A percentile compares a stretch with the other conserved stretches of the same genome.
Conservation (phyloP, 2,329 filamentous ascomycete genomes). For the Fusarium sp. region DNA sequence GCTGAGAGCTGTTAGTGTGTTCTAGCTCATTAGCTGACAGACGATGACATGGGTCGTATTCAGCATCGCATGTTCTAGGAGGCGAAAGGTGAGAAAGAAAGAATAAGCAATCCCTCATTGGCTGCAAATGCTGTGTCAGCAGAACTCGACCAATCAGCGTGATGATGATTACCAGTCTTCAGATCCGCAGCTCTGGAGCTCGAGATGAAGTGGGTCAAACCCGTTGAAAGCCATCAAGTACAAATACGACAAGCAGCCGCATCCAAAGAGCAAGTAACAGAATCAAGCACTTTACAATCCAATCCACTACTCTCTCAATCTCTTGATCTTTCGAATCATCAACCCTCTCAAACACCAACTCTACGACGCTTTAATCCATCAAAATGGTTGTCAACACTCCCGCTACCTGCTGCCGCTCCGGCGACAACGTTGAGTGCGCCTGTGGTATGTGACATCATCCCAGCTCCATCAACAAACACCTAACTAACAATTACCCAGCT, state of each 20-base stretch:
- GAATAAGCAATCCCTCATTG: constrained; percentile 47
- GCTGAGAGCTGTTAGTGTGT: constrained; percentile 1
- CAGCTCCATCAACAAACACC: neutral
- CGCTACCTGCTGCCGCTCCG: constrained; percentile 69
- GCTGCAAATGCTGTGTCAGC: fast-evolving
- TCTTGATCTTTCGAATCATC: neutral
- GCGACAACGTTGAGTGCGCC: constrained; percentile 62
- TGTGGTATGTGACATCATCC: constrained; percentile 62
- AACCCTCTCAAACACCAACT: neutral
- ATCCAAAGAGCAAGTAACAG: neutral
- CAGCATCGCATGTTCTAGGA: constrained; percentile 33
- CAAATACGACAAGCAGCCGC: constrained; percentile 43
- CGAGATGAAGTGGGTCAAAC: constrained; percentile 28
- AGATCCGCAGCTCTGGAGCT: constrained; percentile 5
- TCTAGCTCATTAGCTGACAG: constrained; percentile 21
- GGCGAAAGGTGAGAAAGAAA: constrained; percentile 27
- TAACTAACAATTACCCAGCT: constrained; percentile 54
- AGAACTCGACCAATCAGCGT: neutral
- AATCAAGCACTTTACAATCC: constrained; percentile 18
- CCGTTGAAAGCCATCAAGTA: constrained; percentile 26
- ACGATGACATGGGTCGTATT: constrained; percentile 16
- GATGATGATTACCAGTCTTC: constrained; percentile 30
- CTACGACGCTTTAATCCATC: constrained; percentile 16
- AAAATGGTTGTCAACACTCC: constrained; percentile 51
- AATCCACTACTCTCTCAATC: neutral